Evolutionary conservation across 331 rosid species (phyloP).

Genomic region (Prunus yedoensis): DNA sequence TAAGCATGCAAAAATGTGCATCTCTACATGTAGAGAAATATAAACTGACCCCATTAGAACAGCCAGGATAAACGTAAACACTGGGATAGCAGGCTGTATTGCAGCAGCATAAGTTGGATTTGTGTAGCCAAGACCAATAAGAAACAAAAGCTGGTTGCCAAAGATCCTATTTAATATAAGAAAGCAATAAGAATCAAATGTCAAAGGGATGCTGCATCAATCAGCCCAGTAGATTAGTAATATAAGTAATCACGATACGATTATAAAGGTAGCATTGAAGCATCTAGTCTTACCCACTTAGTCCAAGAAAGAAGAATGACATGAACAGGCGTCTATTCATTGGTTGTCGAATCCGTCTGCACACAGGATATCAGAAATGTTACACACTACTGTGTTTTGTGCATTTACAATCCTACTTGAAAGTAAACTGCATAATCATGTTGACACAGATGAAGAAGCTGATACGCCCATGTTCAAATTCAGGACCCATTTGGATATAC

Average conservation of each 20-base stretch:
- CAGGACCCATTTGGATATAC: not conserved
- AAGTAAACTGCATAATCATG: conserved; percentile 12
- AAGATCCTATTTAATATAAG: conserved; percentile 61
- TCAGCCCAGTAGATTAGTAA: conserved; percentile 4
- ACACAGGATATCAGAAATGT: conserved; percentile 28
- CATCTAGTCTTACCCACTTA: conserved; percentile 67
- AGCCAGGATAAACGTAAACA: conserved; percentile 80
- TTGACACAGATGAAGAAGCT: not conserved
- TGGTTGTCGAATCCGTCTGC: conserved; percentile 71
- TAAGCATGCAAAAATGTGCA: conserved; percentile 2
- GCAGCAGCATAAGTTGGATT: conserved; percentile 98
- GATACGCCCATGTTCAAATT: not conserved
- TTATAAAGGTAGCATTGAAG: conserved; percentile 9
- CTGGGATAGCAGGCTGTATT: conserved; percentile 92
- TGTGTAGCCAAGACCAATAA: conserved; percentile 89
- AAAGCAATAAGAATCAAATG: conserved; percentile 26
- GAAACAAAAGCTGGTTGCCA: conserved; percentile 97
- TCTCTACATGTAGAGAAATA: conserved; percentile 8
- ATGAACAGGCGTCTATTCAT: conserved; percentile 54
- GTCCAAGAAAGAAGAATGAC: conserved; percentile 85
- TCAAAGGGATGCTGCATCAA: conserved; percentile 19
- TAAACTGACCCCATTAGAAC: conserved; percentile 83
- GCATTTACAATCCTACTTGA: not conserved
- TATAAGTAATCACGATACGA: conserved; percentile 9
- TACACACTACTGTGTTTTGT: conserved; percentile 6